Evolutionary conservation across 2,329 filamentous ascomycete genomes (phyloP).

Genomic region (Fonsecaea monophora): DNA sequence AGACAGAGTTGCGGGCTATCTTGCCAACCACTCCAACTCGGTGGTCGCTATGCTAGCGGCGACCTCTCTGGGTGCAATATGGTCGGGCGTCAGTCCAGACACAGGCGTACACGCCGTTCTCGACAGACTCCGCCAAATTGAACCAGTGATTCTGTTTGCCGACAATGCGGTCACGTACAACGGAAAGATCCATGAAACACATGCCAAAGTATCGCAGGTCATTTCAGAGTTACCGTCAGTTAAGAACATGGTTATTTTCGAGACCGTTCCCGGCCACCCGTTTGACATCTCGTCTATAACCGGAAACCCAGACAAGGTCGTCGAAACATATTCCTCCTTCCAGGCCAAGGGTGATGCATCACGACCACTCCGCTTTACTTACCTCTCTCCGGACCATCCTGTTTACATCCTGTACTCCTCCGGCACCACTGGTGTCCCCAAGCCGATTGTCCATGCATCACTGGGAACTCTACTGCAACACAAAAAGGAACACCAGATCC

Average conservation of each 20-base stretch:
- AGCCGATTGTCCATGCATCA: constrained; percentile 92
- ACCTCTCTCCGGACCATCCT: constrained; percentile 82
- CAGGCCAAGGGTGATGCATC: constrained; percentile 52
- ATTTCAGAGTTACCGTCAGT: constrained; percentile 70
- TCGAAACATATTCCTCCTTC: constrained; percentile 54
- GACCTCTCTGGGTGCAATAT: constrained; percentile 82
- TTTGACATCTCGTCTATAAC: constrained; percentile 48
- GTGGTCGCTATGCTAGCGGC: constrained; percentile 87
- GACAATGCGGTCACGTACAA: constrained; percentile 93
- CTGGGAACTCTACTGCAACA: constrained; percentile 92
- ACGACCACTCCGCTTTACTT: constrained; percentile 68
- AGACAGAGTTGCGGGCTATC: constrained; percentile 72
- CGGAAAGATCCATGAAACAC: constrained; percentile 82
- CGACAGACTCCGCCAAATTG: constrained; percentile 84
- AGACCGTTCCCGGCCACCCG: constrained; percentile 61
- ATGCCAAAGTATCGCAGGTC: constrained; percentile 80
- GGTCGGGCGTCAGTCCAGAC: constrained; percentile 92
- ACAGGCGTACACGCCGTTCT: constrained; percentile 90
- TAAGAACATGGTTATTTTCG: constrained; percentile 75
- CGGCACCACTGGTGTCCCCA: constrained; percentile 85
- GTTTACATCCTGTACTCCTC: constrained; percentile 94
- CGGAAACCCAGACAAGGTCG: constrained; percentile 47
- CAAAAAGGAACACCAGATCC: constrained; percentile 93
- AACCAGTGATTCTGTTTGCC: constrained; percentile 80
- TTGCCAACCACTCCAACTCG: constrained; percentile 88